phyloP scores from a whole-genome alignment of 805 yeast genomes.

The Candida xiaguanensis region DNA sequence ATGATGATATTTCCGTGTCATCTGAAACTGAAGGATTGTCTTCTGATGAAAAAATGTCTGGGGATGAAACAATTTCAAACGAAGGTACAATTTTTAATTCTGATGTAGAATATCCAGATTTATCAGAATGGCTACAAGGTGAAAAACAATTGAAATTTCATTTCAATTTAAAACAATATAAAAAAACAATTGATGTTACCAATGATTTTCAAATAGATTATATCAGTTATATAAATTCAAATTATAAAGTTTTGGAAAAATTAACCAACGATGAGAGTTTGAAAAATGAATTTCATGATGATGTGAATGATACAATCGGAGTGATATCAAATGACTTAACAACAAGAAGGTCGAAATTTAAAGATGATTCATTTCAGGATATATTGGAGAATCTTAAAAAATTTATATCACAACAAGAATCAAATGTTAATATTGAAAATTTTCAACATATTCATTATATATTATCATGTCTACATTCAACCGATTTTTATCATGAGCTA shows the following conservation, averaged over 20 bases:
- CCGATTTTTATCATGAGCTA: conserved; percentile 38
- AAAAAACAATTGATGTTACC: conserved; percentile 28
- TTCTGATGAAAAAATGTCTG: not conserved
- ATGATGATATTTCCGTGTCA: conserved; percentile 16
- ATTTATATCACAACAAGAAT: conserved; percentile 23
- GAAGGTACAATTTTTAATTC: conserved; percentile 8
- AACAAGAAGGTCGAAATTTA: not conserved
- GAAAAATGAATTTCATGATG: conserved; percentile 16
- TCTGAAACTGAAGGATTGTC: conserved; percentile 27
- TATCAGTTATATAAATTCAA: conserved; percentile 42
- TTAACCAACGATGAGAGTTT: conserved; percentile 14
- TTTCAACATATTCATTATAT: conserved; percentile 46
- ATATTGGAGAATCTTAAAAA: conserved; percentile 25
- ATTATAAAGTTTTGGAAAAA: conserved; percentile 51
- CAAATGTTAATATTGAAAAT: conserved; percentile 7
- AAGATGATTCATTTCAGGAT: conserved; percentile 23
- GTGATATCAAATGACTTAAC: conserved; percentile 18
- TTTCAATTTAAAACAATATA: conserved; percentile 40
- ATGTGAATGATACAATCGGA: conserved; percentile 24
- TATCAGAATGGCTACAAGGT: conserved; percentile 47
- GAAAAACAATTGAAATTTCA: conserved; percentile 33
- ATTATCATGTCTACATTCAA: conserved; percentile 55
- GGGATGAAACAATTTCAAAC: not conserved
- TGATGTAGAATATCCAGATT: conserved; percentile 28
- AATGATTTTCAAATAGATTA: conserved; percentile 39